Evolutionary conservation across 2,329 filamentous ascomycete species (phyloP), one percentile per base, ranked within the genome.

Genomic region (Elsinoe batatas): DNA sequence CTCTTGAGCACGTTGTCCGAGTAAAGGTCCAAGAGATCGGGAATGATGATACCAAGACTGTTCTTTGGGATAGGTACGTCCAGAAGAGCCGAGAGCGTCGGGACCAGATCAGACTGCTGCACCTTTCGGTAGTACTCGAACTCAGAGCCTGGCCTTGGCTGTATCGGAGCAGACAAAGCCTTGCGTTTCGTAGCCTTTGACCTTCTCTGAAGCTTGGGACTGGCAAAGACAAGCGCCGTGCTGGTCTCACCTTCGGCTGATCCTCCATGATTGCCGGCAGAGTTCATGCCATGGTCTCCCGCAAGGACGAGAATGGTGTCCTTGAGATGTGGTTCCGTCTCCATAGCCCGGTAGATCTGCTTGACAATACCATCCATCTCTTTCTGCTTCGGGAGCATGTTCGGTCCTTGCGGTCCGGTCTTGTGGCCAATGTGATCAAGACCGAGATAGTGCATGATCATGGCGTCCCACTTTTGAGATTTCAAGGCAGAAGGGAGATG

Each of bases 271-370:
- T 97, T 97, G 2, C 93, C 93, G 17, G 88, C 93, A 63, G 97
- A 91, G 63, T 97, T 98, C 93, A 98, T 98, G n/a, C 93, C 93
- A 67, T 98, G 93, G 64, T 98, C 94, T 56, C 93, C 93, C 56
- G 85, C 89, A 5, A 98, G 72, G 2, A 98, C 83, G 44, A 98
- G 79, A 1, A 98, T 73, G 0, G 91, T 90, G 3, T 87, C 86
- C 32, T 80, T 67, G 1, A 96, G 80, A 68, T 95, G 85, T 1
- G 78, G 67, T 56, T 87, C 73, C 3, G 77, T 77, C 64, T 86
- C 79, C 61, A 98, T 86, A 5, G 88, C 85, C 11, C 77, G 74
- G 65, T 88, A 96, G 22, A 98, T 85, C 57, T 81, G 73, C 59
- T 77, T 76, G 37, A 96, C 84, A 59, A 97, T 85, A 1, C 71